Percentiles rank a stretch among this genome's conserved stretches.
Conservation (phyloP, 257 asterid genomes). For the Ophiorrhiza pumila region DNA sequence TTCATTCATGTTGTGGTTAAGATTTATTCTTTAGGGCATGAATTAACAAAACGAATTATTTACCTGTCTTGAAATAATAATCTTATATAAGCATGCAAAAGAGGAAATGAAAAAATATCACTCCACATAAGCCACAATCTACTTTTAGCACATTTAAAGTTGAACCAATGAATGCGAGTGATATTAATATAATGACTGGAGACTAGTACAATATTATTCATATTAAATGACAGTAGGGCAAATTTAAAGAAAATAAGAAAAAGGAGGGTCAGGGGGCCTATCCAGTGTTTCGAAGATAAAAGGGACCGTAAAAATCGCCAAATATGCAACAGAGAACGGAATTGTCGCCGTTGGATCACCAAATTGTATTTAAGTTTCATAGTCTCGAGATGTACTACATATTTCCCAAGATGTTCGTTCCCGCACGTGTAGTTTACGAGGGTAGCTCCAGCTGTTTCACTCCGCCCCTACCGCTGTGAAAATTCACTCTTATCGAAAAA, state of each 20-base stretch:
- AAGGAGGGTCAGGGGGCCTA: not conserved
- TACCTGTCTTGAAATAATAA: too few species aligned
- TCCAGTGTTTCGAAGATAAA: slow-evolving; percentile 10
- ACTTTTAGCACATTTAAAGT: too few species aligned
- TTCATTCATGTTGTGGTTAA: not conserved
- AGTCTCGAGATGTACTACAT: slow-evolving; percentile 19
- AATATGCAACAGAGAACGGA: slow-evolving; percentile 14
- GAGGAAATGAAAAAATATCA: too few species aligned
- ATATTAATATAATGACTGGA: too few species aligned
- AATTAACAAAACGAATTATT: too few species aligned
- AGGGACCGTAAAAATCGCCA: slow-evolving; percentile 13
- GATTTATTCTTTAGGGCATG: too few species aligned
- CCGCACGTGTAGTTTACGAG: slow-evolving; percentile 55
- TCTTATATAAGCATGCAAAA: too few species aligned
- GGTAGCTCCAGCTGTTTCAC: slow-evolving; percentile 38
- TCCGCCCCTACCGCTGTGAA: slow-evolving; percentile 55
- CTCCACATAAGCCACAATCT: too few species aligned
- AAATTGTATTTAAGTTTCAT: slow-evolving; percentile 3
- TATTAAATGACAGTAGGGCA: slow-evolving; percentile 13
- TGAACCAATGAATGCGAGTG: too few species aligned
- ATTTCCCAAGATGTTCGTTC: slow-evolving; percentile 11
- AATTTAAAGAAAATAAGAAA: slow-evolving; percentile 12
- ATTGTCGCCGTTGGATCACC: slow-evolving; percentile 30
- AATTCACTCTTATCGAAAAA: slow-evolving; percentile 24
- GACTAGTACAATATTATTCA: too few species aligned